Base-by-base conservation (phyloP, 441 rosid species). In the Manihot esculenta region DNA sequence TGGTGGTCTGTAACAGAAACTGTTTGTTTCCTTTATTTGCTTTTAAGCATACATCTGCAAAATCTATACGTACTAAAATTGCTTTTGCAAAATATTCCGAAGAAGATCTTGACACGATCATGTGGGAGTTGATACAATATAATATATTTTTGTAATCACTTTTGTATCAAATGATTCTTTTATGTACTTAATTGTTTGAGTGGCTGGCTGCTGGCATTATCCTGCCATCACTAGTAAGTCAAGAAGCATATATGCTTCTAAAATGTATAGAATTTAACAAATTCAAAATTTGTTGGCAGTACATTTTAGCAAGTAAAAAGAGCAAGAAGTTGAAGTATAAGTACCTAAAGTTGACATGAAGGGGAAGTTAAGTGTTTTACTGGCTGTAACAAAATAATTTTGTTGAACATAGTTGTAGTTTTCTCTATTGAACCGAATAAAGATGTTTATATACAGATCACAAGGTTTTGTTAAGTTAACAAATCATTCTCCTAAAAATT, bases 11-110 rank as follows among this genome's bases (percentile, higher is more conserved):
- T n/a, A n/a, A n/a, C n/a, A n/a, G n/a, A n/a, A n/a, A 58, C 33
- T 42, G 51, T 41, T 61, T 62, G 21, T 26, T 45, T 64, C 33
- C 42, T 64, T 63, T 42, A 15, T 13, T 49, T 26, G 5, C 35
- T 18, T 45, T 55, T 44, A 35, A 56, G 53, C 48, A 47, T 38
- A 45, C 42, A 58, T 70, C 26, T 60, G 58, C 20, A 15, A 61
- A 68, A 11, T 6, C 6, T 60, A 24, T 42, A 35, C 18, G 26
- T 23, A 23, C 12, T 23, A 35, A 35, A 18, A 35, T 60, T n/a
- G 33, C 24, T 59, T 59, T 38, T 38, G 9, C 7, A 38, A 38
- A 38, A 38, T 38, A 38, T 38, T 5, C 8, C 7, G 42, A 38
- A 38, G 42, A 38, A 38, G 7, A 38, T 38, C 7, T 38, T 38